Percentiles rank a stretch among this genome's conserved stretches.
Evolutionary conservation across 2,329 filamentous ascomycete species (phyloP).

Genomic region (Monilinia fructigena): DNA sequence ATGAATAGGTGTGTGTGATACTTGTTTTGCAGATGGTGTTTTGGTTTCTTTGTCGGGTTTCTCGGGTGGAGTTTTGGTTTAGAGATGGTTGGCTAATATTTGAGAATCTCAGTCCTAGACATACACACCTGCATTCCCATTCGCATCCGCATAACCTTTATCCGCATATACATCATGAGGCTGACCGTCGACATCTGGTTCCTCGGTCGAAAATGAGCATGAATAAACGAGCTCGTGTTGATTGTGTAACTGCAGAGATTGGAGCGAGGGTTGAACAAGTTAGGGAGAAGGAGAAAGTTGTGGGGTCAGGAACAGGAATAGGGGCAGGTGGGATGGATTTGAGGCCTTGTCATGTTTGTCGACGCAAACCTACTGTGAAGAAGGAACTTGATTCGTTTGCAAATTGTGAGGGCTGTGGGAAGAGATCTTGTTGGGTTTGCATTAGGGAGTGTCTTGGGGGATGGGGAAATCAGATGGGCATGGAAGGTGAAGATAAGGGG

Average conservation of each 20-base stretch:
- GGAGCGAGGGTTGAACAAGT: not conserved
- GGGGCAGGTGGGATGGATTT: conserved; percentile 38
- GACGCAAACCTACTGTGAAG: conserved; percentile 62
- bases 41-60: not conserved
- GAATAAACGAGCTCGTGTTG: conserved; percentile 17
- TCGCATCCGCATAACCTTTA: conserved; percentile 4
- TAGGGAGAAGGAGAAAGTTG: conserved; percentile 1
- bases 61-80: not conserved
- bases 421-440: conserved; percentile 68
- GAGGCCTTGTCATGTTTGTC: conserved; percentile 65
- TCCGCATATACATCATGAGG: not conserved
- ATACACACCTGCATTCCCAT: not conserved
- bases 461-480: conserved; percentile 12
- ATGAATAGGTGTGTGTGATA: conserved; percentile 24
- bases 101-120: conserved; percentile 4
- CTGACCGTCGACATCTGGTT: conserved; percentile 11
- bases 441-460: conserved; percentile 55
- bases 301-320: no score
- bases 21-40: not conserved
- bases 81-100: not conserved
- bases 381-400: conserved; percentile 65
- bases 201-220: conserved; percentile 12
- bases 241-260: conserved; percentile 2
- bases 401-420: conserved; percentile 60
- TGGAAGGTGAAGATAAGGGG: conserved; percentile 19